phyloP scores from a whole-genome alignment of 257 asterid genomes.

The Solanum arcanum region DNA sequence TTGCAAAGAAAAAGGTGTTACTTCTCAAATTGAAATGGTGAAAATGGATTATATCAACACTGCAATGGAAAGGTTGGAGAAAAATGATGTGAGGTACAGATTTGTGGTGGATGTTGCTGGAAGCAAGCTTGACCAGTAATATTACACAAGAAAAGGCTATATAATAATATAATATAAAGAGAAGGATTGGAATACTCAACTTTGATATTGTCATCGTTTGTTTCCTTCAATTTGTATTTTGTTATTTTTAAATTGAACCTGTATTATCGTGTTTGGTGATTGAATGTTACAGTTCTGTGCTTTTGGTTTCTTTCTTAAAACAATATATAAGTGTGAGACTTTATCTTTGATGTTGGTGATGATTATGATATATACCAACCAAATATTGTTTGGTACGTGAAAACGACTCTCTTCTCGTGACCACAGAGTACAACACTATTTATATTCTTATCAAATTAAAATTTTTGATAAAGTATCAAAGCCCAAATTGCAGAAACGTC shows the following conservation, averaged over 20 bases:
- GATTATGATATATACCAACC: background rate
- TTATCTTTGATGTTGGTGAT: background rate
- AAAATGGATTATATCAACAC: constrained; percentile 84
- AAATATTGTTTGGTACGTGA: background rate
- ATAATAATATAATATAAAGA: background rate
- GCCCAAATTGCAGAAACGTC: background rate
- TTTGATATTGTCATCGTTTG: background rate
- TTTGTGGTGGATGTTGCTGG: constrained; percentile 89
- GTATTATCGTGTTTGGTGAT: background rate
- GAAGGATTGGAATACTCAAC: background rate
- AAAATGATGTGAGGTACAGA: constrained; percentile 84
- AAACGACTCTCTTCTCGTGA: background rate
- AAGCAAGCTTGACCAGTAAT: constrained; percentile 51
- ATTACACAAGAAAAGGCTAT: background rate
- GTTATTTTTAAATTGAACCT: background rate
- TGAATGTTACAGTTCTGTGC: background rate
- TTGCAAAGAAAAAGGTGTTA: constrained; percentile 68
- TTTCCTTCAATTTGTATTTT: background rate
- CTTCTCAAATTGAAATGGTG: constrained; percentile 67
- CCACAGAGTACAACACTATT: background rate
- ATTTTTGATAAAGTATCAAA: accelerated
- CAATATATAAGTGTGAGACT: background rate
- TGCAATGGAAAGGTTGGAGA: constrained; percentile 79
- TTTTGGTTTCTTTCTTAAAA: background rate
- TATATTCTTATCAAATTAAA: background rate